Evolutionary conservation across 2,329 filamentous ascomycete genomes (phyloP), one percentile per base, ranked within the genome.

Genomic region (Fusarium xyrophilum): DNA sequence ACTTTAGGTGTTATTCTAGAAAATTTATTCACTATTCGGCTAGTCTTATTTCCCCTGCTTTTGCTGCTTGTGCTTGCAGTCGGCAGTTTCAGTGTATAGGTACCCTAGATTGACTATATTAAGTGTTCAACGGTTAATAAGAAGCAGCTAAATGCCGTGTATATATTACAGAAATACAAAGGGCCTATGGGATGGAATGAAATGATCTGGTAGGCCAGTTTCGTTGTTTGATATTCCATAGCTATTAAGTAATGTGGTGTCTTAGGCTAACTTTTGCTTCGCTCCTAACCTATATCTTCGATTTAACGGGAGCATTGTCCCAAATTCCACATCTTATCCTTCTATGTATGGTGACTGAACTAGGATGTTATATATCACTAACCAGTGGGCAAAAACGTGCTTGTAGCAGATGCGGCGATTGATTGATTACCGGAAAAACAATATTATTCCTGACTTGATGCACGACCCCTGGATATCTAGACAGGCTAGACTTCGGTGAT

Each of bases 151-250:
- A 11, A 10, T n/a, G n/a, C n/a, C n/a, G n/a, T n/a, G n/a, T n/a
- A n/a, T n/a, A n/a, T n/a, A n/a, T n/a, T n/a, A n/a, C n/a, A n/a
- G n/a, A n/a, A n/a, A n/a, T n/a, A 21, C 7, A n/a, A 11, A 7
- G 4, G 2, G 12, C 6, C 25, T 14, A 9, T 14, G 14, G 9
- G 5, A 43, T 0, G 3, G 17, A 44, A n/a, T 14, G 6, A 10
- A 42, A 11, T 5, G 0, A 27, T 7, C 0, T 27, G 8, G 2
- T n/a, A 7, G 2, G 12, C 1, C 12, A 44, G 1, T 14, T 27
- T 27, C 8, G 17, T 2, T n/a, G 17, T 7, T n/a, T n/a, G 6
- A 10, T 2, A 14, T 5, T 17, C 3, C 6, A 23, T 17, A 11
- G 10, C 32, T 14, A 15, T 8, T 5, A 40, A 23, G 11, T 40